Conservation (phyloP, 371 early-diverging fungal species). For the Dinochytrium kinnereticum region DNA sequence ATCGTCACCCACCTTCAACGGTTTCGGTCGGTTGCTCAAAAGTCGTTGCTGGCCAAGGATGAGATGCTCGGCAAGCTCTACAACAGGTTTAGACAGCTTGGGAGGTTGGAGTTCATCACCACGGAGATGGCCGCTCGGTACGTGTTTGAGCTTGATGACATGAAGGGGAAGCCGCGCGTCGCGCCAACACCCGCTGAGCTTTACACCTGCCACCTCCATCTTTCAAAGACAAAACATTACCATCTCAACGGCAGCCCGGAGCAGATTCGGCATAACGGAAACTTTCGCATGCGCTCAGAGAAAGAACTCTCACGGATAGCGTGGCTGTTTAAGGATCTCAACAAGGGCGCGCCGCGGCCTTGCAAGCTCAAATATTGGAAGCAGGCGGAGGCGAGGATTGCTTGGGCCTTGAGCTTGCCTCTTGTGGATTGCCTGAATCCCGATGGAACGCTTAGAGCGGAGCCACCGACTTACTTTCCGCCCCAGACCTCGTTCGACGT, state of each 20-base stretch:
- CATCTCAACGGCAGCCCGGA: background rate
- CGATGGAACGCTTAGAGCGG: background rate
- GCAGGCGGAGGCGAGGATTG: background rate
- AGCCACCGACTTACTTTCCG: background rate
- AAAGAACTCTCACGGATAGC: background rate
- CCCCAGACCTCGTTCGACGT: background rate
- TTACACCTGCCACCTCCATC: constrained; percentile 8
- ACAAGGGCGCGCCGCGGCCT: background rate
- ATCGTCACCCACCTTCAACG: constrained; percentile 23
- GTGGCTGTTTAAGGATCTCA: background rate
- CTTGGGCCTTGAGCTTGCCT: background rate
- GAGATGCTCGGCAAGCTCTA: background rate
- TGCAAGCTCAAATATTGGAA: background rate
- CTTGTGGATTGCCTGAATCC: constrained; percentile 1
- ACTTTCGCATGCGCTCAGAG: background rate
- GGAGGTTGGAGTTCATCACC: background rate
- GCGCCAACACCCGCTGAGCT: constrained; percentile 18
- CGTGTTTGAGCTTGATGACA: background rate
- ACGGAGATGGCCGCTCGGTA: background rate
- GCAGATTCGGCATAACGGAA: background rate
- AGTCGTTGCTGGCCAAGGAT: constrained; percentile 12
- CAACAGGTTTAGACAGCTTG: constrained; percentile 3
- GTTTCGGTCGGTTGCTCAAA: constrained; percentile 30
- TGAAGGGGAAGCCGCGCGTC: constrained; percentile 1
- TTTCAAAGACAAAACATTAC: background rate